Conservation (phyloP, 139 green algal genomes). For the Haematococcus sp. region DNA sequence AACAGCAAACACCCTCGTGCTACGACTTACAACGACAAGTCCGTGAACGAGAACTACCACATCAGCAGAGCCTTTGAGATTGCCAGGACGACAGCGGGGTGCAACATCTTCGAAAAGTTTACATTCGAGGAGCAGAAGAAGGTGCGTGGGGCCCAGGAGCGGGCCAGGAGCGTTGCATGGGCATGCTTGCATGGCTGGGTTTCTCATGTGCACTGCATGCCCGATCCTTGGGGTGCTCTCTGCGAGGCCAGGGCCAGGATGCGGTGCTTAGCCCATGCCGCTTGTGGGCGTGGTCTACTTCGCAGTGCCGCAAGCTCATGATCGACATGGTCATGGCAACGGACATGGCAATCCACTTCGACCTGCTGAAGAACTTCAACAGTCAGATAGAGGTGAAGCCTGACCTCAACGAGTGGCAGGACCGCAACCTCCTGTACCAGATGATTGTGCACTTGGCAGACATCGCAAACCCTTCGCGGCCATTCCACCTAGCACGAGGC, state of each 20-base stretch:
- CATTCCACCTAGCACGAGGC: conserved; percentile 42
- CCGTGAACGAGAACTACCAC: conserved; percentile 65
- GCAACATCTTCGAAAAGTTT: conserved; percentile 48
- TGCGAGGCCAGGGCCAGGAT: too few species aligned
- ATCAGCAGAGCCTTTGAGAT: conserved; percentile 50
- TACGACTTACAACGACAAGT: conserved; percentile 59
- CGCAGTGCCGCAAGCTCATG: conserved; percentile 54
- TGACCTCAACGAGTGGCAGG: conserved; percentile 41
- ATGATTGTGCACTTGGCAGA: conserved; percentile 65
- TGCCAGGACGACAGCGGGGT: conserved; percentile 22
- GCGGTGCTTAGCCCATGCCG: too few species aligned
- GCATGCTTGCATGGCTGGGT: too few species aligned
- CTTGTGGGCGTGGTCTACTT: background rate
- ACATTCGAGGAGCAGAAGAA: conserved; percentile 48
- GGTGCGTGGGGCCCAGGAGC: too few species aligned
- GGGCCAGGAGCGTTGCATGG: too few species aligned
- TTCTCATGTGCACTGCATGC: too few species aligned
- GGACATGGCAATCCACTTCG: conserved; percentile 71
- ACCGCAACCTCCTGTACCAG: conserved; percentile 50
- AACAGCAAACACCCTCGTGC: conserved; percentile 49
- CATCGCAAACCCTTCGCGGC: conserved; percentile 59
- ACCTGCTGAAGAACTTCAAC: conserved; percentile 52
- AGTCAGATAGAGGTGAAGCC: conserved; percentile 32
- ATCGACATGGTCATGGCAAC: conserved; percentile 62
- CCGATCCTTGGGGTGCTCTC: too few species aligned